Percentiles rank a stretch among this genome's conserved stretches.
These are phyloP conservation scores for Ceriops tagal DNA, from an alignment of 345 rosid species.

Conservation along the genomic window DNA sequence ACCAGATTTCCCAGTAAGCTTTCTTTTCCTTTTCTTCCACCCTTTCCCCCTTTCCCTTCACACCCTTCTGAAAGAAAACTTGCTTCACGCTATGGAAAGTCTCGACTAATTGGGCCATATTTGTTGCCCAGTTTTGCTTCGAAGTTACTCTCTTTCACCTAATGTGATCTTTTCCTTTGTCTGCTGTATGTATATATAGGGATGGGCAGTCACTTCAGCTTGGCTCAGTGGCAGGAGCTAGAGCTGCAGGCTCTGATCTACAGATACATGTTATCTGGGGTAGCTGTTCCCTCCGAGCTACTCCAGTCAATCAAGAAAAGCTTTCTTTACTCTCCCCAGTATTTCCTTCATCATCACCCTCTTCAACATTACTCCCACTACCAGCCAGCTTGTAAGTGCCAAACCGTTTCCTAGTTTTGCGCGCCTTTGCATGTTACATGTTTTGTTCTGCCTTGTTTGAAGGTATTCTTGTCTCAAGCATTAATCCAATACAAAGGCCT, in stretches of 20 bases:
- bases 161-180: background rate
- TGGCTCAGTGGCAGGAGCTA: conserved; percentile 88
- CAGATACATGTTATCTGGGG: conserved; percentile 87
- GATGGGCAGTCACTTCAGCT: conserved; percentile 69
- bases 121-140: conserved; percentile 6
- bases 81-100: conserved; percentile 1
- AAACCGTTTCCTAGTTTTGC: background rate
- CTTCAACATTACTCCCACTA: conserved; percentile 50
- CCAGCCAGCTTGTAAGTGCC: conserved; percentile 72
- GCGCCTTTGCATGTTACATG: background rate
- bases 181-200: conserved; percentile 30
- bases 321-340: conserved; percentile 56
- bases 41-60: background rate
- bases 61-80: background rate
- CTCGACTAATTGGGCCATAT: background rate
- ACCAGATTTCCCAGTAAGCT: conserved; percentile 51
- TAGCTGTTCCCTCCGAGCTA: conserved; percentile 81
- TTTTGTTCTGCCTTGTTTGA: background rate
- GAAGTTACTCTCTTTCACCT: background rate
- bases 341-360: conserved; percentile 52
- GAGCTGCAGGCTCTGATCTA: conserved; percentile 94
- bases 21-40: conserved; percentile 5
- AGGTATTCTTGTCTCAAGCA: background rate
- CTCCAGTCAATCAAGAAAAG: conserved; percentile 84
- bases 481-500: background rate